Base-by-base conservation (phyloP, 371 early-diverging fungal species). In the Dichotomocladium elegans region DNA sequence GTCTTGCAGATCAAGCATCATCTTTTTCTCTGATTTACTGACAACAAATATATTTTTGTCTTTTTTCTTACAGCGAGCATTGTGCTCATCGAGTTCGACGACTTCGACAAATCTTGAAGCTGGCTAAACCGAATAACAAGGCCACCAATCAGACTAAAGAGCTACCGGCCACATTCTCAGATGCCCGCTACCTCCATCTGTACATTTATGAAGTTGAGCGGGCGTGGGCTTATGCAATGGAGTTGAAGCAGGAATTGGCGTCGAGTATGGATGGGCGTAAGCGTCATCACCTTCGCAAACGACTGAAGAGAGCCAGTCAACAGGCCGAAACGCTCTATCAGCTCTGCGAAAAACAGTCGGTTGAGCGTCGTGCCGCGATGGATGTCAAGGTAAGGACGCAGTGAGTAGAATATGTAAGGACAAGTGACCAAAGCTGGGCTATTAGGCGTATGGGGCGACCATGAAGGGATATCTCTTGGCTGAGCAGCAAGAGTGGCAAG, bases 181-280 rank as follows among this genome's bases (percentile, higher is more conserved):
- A 86, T 60, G 62, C 63, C 26, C 75, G 80, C 41, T 81, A 75
- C 53, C 70, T 90, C 24, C 79, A 85, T 17, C 58, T 89, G 12
- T 63, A 73, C 34, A 68, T 90, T 12, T 89, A 84, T 59, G 81
- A 86, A 51, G 70, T 81, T 4, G 93, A 91, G 55, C 81, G 91
- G n/a, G 81, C 82, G 10, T 90, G 91, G 93, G 78, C 85, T 25
- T 85, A 88, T 55, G 83, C 86, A 14, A 89, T 88, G 91, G 85
- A 90, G 55, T 66, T 90, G 50, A 88, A 87, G 53, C 73, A 69
- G 11, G 80, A 83, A 27, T 69, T 82, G 1, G 60, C 69, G 11
- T 64, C 74, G 22, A 63, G 71, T 47, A 82, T 83, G 50, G 84
- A 88, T 35, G 73, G 77, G 9, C 80, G 90, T 15, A 89, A 88